These are phyloP conservation scores for Rhinocladiella similis DNA, from an alignment of 2,329 filamentous ascomycete species.

Conservation along the genomic window DNA sequence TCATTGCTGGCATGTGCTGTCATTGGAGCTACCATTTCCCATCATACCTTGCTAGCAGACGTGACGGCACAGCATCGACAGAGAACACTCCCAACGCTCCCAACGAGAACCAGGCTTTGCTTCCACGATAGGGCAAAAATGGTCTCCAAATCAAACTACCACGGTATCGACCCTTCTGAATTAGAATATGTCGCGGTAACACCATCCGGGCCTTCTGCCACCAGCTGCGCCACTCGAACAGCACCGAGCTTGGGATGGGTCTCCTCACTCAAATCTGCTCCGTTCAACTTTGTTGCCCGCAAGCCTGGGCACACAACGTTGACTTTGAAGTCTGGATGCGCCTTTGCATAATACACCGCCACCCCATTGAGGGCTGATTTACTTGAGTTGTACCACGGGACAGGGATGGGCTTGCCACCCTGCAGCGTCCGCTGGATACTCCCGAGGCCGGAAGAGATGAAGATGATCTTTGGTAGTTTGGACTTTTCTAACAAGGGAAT, in stretches of 20 bases:
- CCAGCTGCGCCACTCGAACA: conserved; percentile 24
- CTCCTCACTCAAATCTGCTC: conserved; percentile 19
- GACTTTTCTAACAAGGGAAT: conserved; percentile 25
- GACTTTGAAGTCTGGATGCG: conserved; percentile 24
- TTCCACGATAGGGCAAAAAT: conserved; percentile 8
- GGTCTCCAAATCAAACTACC: conserved; percentile 16
- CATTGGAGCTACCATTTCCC: conserved; percentile 64
- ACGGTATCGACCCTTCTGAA: conserved; percentile 20
- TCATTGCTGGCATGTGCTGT: conserved; percentile 77
- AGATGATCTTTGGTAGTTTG: conserved; percentile 25
- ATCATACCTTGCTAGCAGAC: neutral
- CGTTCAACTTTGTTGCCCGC: conserved; percentile 20
- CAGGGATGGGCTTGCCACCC: conserved; percentile 3
- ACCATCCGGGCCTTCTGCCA: conserved; percentile 19
- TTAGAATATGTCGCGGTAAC: conserved; percentile 25
- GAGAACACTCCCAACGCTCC: neutral
- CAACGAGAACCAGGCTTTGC: conserved; percentile 17
- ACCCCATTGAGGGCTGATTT: conserved; percentile 27
- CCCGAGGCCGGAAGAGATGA: conserved; percentile 19
- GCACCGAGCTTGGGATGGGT: conserved; percentile 23
- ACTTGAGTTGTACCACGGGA: conserved; percentile 21
- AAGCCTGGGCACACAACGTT: conserved; percentile 27
- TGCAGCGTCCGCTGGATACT: conserved; percentile 19
- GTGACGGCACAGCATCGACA: neutral
- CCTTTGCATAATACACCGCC: conserved; percentile 23